Conservation (phyloP, 352 stramenopile species). For the Globisporangium takayamanum region DNA sequence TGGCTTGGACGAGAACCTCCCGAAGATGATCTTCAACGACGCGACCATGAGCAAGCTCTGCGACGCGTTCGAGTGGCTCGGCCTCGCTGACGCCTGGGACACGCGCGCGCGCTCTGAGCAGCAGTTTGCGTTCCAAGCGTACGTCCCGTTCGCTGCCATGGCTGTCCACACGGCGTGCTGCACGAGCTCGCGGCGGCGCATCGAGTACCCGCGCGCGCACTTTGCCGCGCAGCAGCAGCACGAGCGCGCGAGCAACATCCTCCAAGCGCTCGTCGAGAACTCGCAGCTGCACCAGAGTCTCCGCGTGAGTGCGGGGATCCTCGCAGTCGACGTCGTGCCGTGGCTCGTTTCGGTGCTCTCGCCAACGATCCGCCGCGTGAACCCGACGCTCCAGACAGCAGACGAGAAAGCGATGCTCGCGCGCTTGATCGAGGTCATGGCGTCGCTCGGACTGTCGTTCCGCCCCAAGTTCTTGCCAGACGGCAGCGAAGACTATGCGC, state of each 20-base stretch:
- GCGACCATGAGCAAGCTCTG: slow-evolving; percentile 83
- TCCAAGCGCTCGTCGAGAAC: slow-evolving; percentile 56
- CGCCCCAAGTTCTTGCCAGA: slow-evolving; percentile 58
- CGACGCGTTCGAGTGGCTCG: slow-evolving; percentile 79
- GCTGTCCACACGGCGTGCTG: slow-evolving; percentile 66
- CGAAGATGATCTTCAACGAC: slow-evolving; percentile 86
- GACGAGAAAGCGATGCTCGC: slow-evolving; percentile 65
- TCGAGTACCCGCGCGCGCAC: slow-evolving; percentile 65
- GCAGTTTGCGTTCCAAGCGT: slow-evolving; percentile 63
- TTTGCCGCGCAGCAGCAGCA: slow-evolving; percentile 49
- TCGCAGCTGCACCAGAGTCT: slow-evolving; percentile 52
- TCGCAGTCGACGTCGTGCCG: slow-evolving; percentile 71
- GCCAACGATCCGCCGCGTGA: slow-evolving; percentile 53
- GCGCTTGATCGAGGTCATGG: slow-evolving; percentile 70
- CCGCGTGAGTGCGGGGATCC: slow-evolving; percentile 44
- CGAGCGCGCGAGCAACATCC: slow-evolving; percentile 62
- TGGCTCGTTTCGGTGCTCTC: slow-evolving; percentile 64
- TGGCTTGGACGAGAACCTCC: slow-evolving; percentile 86
- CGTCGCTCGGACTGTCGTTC: slow-evolving; percentile 72
- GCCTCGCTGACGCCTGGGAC: slow-evolving; percentile 70
- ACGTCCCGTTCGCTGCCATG: slow-evolving; percentile 67
- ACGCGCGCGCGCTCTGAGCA: slow-evolving; percentile 49
- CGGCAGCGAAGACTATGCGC: slow-evolving; percentile 58
- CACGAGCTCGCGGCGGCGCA: slow-evolving; percentile 57
- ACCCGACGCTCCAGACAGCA: slow-evolving; percentile 44